Conservation (phyloP, 1,284 basidiomycete species). For the Rhodotorula sp. region DNA sequence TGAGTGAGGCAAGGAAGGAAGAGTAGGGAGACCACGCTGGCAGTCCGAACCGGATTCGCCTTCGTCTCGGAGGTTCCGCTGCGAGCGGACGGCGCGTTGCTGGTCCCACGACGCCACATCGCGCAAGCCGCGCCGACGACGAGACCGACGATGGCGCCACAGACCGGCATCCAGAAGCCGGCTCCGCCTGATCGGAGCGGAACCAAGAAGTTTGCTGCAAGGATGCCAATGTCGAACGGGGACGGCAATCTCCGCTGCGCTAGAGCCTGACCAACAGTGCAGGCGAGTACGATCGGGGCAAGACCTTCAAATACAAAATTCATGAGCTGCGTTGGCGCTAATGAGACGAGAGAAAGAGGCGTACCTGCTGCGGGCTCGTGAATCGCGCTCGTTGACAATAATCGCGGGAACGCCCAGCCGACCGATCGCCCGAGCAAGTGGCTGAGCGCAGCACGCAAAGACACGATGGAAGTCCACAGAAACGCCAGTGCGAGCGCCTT, state of each 20-base stretch:
- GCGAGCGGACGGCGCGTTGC: not conserved
- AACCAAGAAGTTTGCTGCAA: constrained; percentile 6
- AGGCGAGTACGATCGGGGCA: constrained; percentile 14
- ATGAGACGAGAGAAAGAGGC: not conserved
- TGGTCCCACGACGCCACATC: not conserved
- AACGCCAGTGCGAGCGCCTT: constrained; percentile 60
- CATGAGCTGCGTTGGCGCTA: too few species aligned
- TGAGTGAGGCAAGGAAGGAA: constrained; percentile 16
- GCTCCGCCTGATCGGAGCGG: constrained; percentile 5
- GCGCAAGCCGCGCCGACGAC: not conserved
- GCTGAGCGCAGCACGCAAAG: constrained; percentile 72
- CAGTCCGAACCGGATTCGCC: not conserved
- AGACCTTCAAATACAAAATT: not conserved
- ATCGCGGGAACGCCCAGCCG: constrained; percentile 28
- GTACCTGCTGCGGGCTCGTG: constrained; percentile 30
- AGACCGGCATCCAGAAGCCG: constrained; percentile 11
- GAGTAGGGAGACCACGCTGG: constrained; percentile 8
- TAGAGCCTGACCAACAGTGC: not conserved
- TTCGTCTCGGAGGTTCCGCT: too few species aligned
- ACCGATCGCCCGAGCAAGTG: constrained; percentile 29
- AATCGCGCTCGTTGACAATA: constrained; percentile 28
- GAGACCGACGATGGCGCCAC: constrained; percentile 1
- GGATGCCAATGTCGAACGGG: not conserved
- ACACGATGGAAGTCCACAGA: constrained; percentile 81
- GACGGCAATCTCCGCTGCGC: not conserved